Percentiles rank a stretch among this genome's conserved stretches.
These are phyloP conservation scores for Datura wrightii DNA, from an alignment of 257 asterid genomes.

Conservation along the genomic window DNA sequence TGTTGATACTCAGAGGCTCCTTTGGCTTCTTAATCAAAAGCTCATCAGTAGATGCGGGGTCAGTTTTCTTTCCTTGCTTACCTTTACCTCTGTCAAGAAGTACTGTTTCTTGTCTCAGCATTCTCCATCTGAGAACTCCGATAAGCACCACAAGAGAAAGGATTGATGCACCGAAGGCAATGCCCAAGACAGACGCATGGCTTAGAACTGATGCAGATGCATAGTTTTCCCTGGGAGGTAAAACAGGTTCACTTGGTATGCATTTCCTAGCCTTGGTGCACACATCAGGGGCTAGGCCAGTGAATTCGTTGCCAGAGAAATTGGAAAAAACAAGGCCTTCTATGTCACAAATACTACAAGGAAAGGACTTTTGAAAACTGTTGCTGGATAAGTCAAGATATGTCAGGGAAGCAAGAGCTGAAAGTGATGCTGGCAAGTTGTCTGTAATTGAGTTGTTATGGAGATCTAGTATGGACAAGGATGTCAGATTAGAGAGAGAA, in stretches of 20 bases:
- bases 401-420: constrained; percentile 61
- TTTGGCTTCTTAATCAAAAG: constrained; percentile 53
- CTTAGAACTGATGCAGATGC: constrained; percentile 33
- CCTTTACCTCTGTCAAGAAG: constrained; percentile 39
- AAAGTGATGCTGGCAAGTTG: constrained; percentile 57
- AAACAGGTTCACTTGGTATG: constrained; percentile 34
- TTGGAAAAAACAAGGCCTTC: constrained; percentile 62
- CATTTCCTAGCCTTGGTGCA: constrained; percentile 51
- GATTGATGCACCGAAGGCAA: constrained; percentile 43
- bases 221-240: constrained; percentile 30
- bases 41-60: constrained; percentile 52
- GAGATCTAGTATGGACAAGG: constrained; percentile 66
- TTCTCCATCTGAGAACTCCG: constrained; percentile 50
- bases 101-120: constrained; percentile 36
- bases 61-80: constrained; percentile 44
- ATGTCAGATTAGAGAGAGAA: constrained; percentile 56
- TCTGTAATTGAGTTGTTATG: constrained; percentile 68
- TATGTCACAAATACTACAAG: constrained; percentile 68
- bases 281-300: constrained; percentile 45
- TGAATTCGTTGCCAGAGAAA: constrained; percentile 71
- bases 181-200: constrained; percentile 40
- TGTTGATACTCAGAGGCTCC: constrained; percentile 79
- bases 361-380: constrained; percentile 57
- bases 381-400: constrained; percentile 81
- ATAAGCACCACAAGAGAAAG: constrained; percentile 45